These are phyloP conservation scores for Aspergillus wentii DNA, from an alignment of 495 filamentous ascomycete genomes.

Conservation along the genomic window DNA sequence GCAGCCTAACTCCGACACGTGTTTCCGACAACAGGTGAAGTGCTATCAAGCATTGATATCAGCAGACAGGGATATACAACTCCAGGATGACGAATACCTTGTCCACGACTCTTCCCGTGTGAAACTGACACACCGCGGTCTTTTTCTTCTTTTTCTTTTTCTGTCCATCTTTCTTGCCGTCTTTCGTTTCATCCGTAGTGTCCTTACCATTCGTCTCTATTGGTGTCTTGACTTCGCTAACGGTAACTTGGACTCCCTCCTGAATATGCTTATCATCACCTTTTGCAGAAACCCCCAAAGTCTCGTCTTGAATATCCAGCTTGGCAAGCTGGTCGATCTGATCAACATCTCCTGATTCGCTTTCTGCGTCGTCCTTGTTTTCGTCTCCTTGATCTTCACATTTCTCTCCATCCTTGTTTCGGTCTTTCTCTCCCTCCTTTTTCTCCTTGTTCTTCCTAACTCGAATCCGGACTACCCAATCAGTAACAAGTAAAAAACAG, in stretches of 20 bases:
- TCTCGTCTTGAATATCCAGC: neutral
- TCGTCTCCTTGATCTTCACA: neutral
- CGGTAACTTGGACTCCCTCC: neutral
- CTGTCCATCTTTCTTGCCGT: neutral
- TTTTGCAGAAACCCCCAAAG: neutral
- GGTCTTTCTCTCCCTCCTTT: neutral
- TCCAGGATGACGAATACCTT: no score
- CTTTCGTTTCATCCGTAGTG: neutral
- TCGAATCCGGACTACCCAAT: neutral
- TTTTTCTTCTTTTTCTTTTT: neutral
- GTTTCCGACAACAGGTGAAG: neutral
- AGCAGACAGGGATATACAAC: no score
- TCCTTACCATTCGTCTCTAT: neutral
- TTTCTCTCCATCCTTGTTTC: neutral
- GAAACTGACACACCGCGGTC: neutral
- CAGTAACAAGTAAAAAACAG: neutral
- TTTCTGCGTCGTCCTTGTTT: neutral
- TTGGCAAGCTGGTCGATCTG: neutral
- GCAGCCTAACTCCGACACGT: neutral
- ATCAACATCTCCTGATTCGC: neutral
- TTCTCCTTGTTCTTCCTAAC: neutral
- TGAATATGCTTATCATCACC: neutral
- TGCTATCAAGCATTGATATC: no score
- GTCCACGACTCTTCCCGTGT: neutral
- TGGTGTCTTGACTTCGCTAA: neutral